Base-by-base conservation (phyloP, 176 grass and related monocot genomes). In the Carex parvula region DNA sequence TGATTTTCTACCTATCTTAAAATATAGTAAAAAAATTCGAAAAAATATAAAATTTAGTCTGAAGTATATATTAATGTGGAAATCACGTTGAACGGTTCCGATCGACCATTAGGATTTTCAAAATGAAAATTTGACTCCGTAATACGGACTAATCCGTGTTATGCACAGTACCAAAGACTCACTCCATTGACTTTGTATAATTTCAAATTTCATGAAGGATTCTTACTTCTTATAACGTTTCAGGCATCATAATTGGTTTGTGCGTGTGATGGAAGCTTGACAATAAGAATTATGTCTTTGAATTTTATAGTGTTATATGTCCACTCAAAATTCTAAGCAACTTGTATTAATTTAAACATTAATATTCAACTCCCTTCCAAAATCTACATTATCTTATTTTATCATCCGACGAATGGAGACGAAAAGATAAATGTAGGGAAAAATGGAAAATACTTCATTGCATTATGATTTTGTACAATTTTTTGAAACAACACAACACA, bases 381-480 rank as follows among this genome's bases (percentile, higher is more conserved):
- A 18, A 41, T 69, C 33, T 41, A 8, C 65, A 18, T 62, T 59
- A 18, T 35, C 29, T 66, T 32, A 14, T 39, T 66, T 66, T 67
- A 17, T 35, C 5, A 16, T 66, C 30, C 13, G 29, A 67, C 5
- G 64, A 67, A 83, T 22, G 8, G 26, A 18, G 39, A 52, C 9
- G 11, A 35, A 68, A 67, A 54, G 0, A 58, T 39, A 21, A 30
- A 83, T 83, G 61, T 53, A 55, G 42, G 42, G 20, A 26, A 83
- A 83, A 56, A 55, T 22, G 42, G 20, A 26, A 83, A 83, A 56
- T 66, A 33, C 48, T 83, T 68, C 60, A 55, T 83, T 41, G 26
- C 61, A 64, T 81, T 81, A 42, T 44, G 33, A 42, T 66, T 83
- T 69, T 68, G 62, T 83, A 83, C 81, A 83, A 32, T 83, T 83